These are phyloP conservation scores for Starmerella gropengiesseri DNA, from an alignment of 805 yeast genomes.

Conservation along the genomic window DNA sequence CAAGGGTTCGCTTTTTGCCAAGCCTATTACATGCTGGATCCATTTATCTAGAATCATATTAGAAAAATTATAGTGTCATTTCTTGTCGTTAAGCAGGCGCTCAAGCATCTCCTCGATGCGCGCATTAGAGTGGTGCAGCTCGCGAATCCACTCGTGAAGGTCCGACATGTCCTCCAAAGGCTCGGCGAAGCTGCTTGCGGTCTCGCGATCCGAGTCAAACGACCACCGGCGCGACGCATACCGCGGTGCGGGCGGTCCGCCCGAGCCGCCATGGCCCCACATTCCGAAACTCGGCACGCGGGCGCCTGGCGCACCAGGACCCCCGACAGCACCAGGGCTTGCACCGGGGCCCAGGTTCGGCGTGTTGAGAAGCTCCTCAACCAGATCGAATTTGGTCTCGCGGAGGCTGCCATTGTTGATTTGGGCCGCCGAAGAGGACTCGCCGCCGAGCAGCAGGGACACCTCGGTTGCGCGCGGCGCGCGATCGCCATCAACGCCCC, in stretches of 20 bases:
- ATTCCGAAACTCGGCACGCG: slow-evolving; percentile 3
- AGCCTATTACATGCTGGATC: too few species aligned
- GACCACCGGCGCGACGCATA: slow-evolving; percentile 12
- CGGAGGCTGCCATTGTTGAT: slow-evolving; percentile 9
- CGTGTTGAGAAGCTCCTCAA: slow-evolving; percentile 14
- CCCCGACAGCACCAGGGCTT: neutral
- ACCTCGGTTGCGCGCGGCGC: too few species aligned
- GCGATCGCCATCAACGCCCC: neutral
- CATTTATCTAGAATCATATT: too few species aligned
- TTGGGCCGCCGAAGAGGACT: neutral
- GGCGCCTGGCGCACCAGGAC: neutral
- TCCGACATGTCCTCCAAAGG: slow-evolving; percentile 10
- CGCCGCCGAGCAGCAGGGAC: too few species aligned
- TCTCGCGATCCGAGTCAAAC: slow-evolving; percentile 11
- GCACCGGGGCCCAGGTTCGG: neutral
- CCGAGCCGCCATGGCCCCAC: neutral
- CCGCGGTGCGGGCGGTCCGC: neutral
- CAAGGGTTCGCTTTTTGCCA: too few species aligned
- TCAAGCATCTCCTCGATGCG: slow-evolving; percentile 16
- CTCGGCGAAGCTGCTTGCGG: slow-evolving; percentile 4
- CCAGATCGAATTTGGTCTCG: slow-evolving; percentile 17
- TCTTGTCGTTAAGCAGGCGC: slow-evolving; percentile 5
- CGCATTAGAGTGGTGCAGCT: slow-evolving; percentile 14
- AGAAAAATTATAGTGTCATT: too few species aligned
- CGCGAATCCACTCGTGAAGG: slow-evolving; percentile 13